These are phyloP conservation scores for Hsuehochloa calcarea DNA, from an alignment of 176 grass and related monocot genomes.

Conservation along the genomic window DNA sequence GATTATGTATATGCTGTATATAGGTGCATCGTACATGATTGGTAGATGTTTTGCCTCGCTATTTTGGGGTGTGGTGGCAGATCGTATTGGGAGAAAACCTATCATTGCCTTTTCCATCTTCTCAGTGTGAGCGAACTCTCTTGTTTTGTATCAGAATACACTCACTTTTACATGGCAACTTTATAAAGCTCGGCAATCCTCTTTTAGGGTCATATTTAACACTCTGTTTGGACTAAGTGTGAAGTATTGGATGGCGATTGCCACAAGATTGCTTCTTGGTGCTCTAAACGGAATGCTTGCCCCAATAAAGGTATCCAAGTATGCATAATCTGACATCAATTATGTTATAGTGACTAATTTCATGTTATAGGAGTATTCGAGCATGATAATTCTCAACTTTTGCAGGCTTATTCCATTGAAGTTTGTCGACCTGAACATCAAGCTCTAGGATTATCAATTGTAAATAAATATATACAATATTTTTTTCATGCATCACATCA, in stretches of 20 bases:
- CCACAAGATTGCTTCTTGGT: constrained; percentile 68
- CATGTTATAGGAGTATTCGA: background rate
- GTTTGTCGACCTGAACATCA: constrained; percentile 69
- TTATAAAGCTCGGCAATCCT: background rate
- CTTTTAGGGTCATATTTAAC: constrained; percentile 70
- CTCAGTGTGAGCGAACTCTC: constrained; percentile 55
- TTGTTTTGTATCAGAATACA: background rate
- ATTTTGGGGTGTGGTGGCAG: constrained; percentile 70
- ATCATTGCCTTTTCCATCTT: constrained; percentile 57
- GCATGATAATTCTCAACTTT: background rate
- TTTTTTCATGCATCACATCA: background rate
- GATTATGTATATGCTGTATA: background rate
- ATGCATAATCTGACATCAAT: background rate
- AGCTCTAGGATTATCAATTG: constrained; percentile 62
- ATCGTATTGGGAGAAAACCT: constrained; percentile 76
- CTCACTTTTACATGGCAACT: background rate
- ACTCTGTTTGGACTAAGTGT: constrained; percentile 69
- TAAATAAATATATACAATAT: constrained; percentile 29
- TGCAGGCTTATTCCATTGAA: constrained; percentile 73
- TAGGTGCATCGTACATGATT: constrained; percentile 80
- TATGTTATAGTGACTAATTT: background rate
- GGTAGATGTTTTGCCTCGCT: constrained; percentile 71
- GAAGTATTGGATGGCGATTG: constrained; percentile 74
- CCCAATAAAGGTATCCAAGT: constrained; percentile 33
- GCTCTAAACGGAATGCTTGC: constrained; percentile 68